phyloP scores from a whole-genome alignment of 768 basidiomycete species.

The Termitomyces sp. region DNA sequence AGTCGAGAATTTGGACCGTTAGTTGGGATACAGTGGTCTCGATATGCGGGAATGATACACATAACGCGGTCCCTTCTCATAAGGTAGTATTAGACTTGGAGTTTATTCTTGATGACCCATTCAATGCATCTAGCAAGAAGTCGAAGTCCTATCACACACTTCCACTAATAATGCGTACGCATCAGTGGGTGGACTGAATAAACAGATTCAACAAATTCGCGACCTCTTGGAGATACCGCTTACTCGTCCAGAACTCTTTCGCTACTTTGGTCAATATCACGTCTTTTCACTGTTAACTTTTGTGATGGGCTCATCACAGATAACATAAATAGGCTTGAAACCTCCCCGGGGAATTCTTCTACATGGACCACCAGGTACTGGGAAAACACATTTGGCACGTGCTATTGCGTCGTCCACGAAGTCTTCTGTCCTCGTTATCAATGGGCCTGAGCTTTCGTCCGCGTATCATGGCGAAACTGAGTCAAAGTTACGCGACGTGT shows the following conservation, averaged over 20 bases:
- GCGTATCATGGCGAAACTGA: slow-evolving; percentile 99
- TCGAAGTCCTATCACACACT: slow-evolving; percentile 41
- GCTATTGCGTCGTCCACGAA: slow-evolving; percentile 86
- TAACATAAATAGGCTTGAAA: slow-evolving; percentile 55
- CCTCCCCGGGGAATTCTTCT: slow-evolving; percentile 94
- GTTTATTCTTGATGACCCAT: slow-evolving; percentile 7
- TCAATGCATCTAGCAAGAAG: slow-evolving; percentile 30
- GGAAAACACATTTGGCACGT: slow-evolving; percentile 94
- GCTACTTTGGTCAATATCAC: slow-evolving; percentile 55
- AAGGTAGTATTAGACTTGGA: slow-evolving; percentile 24
- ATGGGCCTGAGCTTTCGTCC: slow-evolving; percentile 91
- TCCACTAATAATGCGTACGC: slow-evolving; percentile 58
- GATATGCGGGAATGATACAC: slow-evolving; percentile 28
- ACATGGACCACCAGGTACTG: slow-evolving; percentile 95
- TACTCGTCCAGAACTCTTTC: slow-evolving; percentile 74
- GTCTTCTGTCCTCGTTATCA: slow-evolving; percentile 87
- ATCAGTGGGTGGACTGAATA: slow-evolving; percentile 80
- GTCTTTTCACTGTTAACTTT: neutral
- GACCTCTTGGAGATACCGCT: slow-evolving; percentile 85
- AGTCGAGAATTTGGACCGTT: slow-evolving; percentile 48
- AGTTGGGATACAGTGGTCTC: slow-evolving; percentile 64
- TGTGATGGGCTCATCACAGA: neutral
- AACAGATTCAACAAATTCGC: slow-evolving; percentile 82
- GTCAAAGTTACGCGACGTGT: slow-evolving; percentile 82
- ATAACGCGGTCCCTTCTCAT: slow-evolving; percentile 19